Conservation (phyloP, 768 basidiomycete species). For the Artomyces pyxidatus region DNA sequence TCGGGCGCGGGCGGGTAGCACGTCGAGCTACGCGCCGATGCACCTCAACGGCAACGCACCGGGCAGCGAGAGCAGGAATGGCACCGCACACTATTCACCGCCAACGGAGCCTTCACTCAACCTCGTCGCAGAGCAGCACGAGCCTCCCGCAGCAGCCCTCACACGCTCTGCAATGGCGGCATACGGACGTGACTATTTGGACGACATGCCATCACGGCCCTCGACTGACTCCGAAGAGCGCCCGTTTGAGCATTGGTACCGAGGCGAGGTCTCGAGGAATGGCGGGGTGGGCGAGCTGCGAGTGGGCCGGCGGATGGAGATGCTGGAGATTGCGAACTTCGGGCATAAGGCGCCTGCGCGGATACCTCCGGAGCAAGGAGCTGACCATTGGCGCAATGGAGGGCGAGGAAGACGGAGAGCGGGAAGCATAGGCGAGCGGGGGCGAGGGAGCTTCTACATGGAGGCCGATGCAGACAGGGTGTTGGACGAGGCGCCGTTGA, state of each 20-base stretch:
- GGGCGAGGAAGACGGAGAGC: slow-evolving; percentile 33
- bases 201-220: slow-evolving; percentile 30
- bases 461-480: slow-evolving; percentile 58
- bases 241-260: slow-evolving; percentile 87
- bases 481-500: slow-evolving; percentile 66
- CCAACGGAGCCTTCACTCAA: background rate
- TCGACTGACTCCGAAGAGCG: slow-evolving; percentile 75
- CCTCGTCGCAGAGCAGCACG: slow-evolving; percentile 10
- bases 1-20: slow-evolving; percentile 33
- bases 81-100: slow-evolving; percentile 10
- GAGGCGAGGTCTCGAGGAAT: slow-evolving; percentile 78
- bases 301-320: slow-evolving; percentile 67
- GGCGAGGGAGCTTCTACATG: slow-evolving; percentile 58
- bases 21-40: slow-evolving; percentile 28
- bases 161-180: slow-evolving; percentile 42
- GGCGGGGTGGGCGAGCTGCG: slow-evolving; percentile 83
- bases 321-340: slow-evolving; percentile 84
- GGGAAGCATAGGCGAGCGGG: slow-evolving; percentile 49
- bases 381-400: slow-evolving; percentile 19
- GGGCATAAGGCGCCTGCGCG: slow-evolving; percentile 41
- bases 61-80: slow-evolving; percentile 25
- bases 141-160: slow-evolving; percentile 10
- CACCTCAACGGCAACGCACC: slow-evolving; percentile 18
- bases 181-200: slow-evolving; percentile 35
- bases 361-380: slow-evolving; percentile 13